phyloP scores from a whole-genome alignment of 768 basidiomycete species.

The Xanthoconium purpureum region DNA sequence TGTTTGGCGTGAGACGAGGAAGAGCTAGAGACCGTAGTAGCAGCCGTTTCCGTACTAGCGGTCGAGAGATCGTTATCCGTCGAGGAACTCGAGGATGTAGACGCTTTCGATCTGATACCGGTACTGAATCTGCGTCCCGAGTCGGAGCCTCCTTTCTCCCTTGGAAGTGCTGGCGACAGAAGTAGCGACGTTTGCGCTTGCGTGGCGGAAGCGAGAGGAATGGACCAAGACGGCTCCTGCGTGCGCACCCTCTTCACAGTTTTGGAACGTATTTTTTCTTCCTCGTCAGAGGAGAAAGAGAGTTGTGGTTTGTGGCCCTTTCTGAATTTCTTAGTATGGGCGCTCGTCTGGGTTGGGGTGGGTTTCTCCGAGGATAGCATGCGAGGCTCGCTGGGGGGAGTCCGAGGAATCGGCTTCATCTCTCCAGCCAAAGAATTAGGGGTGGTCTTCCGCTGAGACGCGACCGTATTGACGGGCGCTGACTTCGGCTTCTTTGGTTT shows the following conservation, averaged over 20 bases:
- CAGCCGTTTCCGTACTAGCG: constrained; percentile 30
- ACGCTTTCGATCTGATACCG: constrained; percentile 22
- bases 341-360: constrained; percentile 15
- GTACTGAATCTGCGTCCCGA: constrained; percentile 18
- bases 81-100: constrained; percentile 28
- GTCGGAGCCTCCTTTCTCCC: constrained; percentile 10
- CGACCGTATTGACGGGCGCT: background rate
- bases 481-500: constrained; percentile 18
- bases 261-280: constrained; percentile 60
- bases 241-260: constrained; percentile 61
- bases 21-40: constrained; percentile 25
- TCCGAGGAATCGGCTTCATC: constrained; percentile 16
- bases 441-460: constrained; percentile 5
- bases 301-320: constrained; percentile 39
- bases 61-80: constrained; percentile 35
- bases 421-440: constrained; percentile 1
- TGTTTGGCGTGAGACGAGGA: constrained; percentile 19
- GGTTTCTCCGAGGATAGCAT: constrained; percentile 12
- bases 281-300: constrained; percentile 71
- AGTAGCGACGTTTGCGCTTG: constrained; percentile 23
- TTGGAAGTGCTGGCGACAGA: constrained; percentile 18
- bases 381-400: constrained; percentile 23
- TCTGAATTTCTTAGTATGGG: constrained; percentile 23
- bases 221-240: constrained; percentile 33
- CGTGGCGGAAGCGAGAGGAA: constrained; percentile 22